Base-by-base conservation (phyloP, 768 basidiomycete genomes). In the Mycena galopus region DNA sequence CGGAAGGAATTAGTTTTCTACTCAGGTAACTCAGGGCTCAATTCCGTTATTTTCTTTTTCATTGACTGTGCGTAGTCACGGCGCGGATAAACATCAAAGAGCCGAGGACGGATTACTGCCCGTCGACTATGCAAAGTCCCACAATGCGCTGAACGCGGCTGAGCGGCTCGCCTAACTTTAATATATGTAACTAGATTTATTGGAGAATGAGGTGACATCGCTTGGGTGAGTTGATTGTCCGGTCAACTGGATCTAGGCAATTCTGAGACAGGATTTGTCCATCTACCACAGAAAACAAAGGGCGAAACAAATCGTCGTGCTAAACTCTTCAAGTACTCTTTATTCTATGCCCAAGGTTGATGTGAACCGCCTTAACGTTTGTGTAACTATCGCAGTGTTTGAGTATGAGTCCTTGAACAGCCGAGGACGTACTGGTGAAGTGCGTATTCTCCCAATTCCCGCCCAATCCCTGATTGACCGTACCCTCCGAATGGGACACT, bases 401-500 rank as follows among this genome's bases (percentile, higher is more conserved):
- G 25, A 37, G 6, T 14, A 32, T 47, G 4, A 17, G 35, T 0
- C 14, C 19, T 44, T 76, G 47, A 3, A 47, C 29, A 27, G 42
- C 7, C 17, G 42, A 55, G 9, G 25, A 66, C 85, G 21, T 67
- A 87, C 86, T 85, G 85, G 61, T 79, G 79, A 51, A 85, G 71
- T 21, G 88, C 91, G 73, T 91, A 89, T 77, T 88, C 87, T 62
- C 90, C 88, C 53, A 89, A 81, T 76, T 91, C 91, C 55, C 90
- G 83, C 7, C 91, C 91, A 66, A 90, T 86, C 66, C 90, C 91
- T 14, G 85, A 86, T 78, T 89, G 87, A 82, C 90, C 91, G 85
- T 83, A 91, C 35, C 90, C 91, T 37, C 91, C 90, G 79, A 91
- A 92, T 14, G 91, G 90, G 23, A 91, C 79, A 60, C 85, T 81